phyloP scores from a whole-genome alignment of 768 basidiomycete genomes.

The Hydnomerulius pinastri region DNA sequence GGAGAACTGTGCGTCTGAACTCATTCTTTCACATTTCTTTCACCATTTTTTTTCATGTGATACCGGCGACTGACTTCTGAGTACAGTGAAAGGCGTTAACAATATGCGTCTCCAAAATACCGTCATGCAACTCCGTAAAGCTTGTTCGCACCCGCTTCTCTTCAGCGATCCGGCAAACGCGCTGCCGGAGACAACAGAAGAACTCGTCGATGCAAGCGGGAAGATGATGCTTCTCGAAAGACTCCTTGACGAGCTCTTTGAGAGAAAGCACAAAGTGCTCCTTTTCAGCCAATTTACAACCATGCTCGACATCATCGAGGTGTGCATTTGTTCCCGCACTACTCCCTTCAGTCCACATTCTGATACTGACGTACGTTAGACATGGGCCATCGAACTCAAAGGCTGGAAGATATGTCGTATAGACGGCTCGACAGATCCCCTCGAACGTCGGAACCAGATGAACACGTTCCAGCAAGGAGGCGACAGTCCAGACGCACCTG shows the following conservation, averaged over 20 bases:
- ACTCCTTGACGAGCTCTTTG: slow-evolving; percentile 80
- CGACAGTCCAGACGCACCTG: slow-evolving; percentile 59
- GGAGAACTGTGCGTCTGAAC: slow-evolving; percentile 54
- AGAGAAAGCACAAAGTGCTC: slow-evolving; percentile 80
- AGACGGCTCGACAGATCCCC: slow-evolving; percentile 83
- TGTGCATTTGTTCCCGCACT: slow-evolving; percentile 29
- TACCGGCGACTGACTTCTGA: slow-evolving; percentile 6
- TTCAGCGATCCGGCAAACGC: slow-evolving; percentile 51
- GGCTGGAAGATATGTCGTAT: slow-evolving; percentile 86
- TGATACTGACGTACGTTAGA: slow-evolving; percentile 1
- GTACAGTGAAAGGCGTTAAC: slow-evolving; percentile 77
- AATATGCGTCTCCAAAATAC: slow-evolving; percentile 93
- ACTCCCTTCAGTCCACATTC: not conserved
- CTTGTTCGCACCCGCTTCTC: slow-evolving; percentile 90
- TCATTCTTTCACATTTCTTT: slow-evolving; percentile 11
- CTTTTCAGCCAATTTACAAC: slow-evolving; percentile 93
- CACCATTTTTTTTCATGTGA: not conserved
- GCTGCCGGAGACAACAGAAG: slow-evolving; percentile 63
- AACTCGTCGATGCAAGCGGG: slow-evolving; percentile 84
- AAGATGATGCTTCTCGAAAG: slow-evolving; percentile 98
- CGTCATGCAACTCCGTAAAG: slow-evolving; percentile 97
- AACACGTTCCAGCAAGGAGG: slow-evolving; percentile 76
- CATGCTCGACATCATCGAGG: slow-evolving; percentile 95
- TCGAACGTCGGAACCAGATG: slow-evolving; percentile 85
- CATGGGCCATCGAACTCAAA: slow-evolving; percentile 87